These are phyloP conservation scores for Pseudogymnoascus sp. DNA, from an alignment of 2,329 filamentous ascomycete genomes.

Conservation along the genomic window DNA sequence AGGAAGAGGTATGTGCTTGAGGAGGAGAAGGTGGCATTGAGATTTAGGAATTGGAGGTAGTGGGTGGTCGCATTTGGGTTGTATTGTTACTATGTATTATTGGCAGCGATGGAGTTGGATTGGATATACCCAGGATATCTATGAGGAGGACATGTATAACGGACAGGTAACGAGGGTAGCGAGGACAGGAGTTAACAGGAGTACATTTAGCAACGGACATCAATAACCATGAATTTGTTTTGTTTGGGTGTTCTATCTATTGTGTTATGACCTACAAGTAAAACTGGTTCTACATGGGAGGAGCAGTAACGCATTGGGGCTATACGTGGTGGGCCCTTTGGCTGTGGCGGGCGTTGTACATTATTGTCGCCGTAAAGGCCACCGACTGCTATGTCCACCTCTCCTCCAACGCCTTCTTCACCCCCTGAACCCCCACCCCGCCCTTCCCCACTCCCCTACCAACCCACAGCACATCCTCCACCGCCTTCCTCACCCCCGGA, in stretches of 20 bases:
- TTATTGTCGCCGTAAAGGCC: too few relatives aligned
- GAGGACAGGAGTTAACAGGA: neutral
- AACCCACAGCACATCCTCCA: conserved; percentile 49
- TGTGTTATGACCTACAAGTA: neutral
- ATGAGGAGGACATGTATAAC: neutral
- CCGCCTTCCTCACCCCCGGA: conserved; percentile 57
- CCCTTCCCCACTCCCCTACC: conserved; percentile 39
- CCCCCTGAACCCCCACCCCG: conserved; percentile 50
- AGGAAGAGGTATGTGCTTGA: neutral
- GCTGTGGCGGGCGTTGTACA: too few relatives aligned
- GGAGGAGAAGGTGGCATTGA: neutral
- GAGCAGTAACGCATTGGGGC: too few relatives aligned
- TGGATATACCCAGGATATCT: neutral
- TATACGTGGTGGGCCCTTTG: too few relatives aligned
- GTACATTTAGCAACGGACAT: neutral
- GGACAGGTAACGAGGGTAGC: neutral
- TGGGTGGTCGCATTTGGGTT: neutral
- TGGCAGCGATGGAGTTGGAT: neutral
- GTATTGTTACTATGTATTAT: neutral
- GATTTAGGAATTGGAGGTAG: neutral
- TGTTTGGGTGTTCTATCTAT: neutral
- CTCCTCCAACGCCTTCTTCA: conserved; percentile 27
- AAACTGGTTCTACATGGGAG: too few relatives aligned
- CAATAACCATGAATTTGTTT: neutral
- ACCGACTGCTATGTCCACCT: too few relatives aligned